phyloP scores from a whole-genome alignment of 73 alveolate species.

The Paramecium tetraurelia region DNA sequence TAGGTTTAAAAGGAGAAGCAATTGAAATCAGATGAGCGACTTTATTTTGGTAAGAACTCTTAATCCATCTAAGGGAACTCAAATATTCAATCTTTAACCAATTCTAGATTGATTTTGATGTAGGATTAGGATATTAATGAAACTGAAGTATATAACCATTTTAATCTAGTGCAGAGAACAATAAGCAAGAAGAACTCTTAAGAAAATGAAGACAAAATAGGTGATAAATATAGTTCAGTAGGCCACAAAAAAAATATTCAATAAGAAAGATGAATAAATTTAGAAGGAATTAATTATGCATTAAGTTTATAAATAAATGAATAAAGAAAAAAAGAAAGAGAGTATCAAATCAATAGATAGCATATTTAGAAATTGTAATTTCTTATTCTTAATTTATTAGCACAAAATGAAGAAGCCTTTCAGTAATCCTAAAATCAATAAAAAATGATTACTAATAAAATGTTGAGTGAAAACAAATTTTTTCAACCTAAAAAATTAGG shows the following conservation, averaged over 20 bases:
- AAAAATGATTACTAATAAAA: not conserved
- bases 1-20: not conserved
- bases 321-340: not conserved
- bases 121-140: not conserved
- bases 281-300: constrained; percentile 29
- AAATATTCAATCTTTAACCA: not conserved
- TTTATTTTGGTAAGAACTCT: not conserved
- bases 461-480: not conserved
- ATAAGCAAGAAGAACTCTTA: not conserved
- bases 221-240: constrained; percentile 1
- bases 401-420: not conserved
- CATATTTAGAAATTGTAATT: not conserved
- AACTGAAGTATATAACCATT: not conserved
- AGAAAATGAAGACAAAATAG: not conserved
- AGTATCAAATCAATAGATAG: not conserved
- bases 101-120: constrained; percentile 2
- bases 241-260: constrained; percentile 28
- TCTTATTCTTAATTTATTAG: not conserved
- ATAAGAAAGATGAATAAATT: constrained; percentile 7
- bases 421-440: not conserved
- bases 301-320: not conserved
- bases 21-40: constrained; percentile 21
- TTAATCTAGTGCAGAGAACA: not conserved
- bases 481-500: not conserved
- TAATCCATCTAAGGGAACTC: not conserved